These are phyloP conservation scores for Acer yangbiense DNA, from an alignment of 345 rosid species.

Conservation along the genomic window DNA sequence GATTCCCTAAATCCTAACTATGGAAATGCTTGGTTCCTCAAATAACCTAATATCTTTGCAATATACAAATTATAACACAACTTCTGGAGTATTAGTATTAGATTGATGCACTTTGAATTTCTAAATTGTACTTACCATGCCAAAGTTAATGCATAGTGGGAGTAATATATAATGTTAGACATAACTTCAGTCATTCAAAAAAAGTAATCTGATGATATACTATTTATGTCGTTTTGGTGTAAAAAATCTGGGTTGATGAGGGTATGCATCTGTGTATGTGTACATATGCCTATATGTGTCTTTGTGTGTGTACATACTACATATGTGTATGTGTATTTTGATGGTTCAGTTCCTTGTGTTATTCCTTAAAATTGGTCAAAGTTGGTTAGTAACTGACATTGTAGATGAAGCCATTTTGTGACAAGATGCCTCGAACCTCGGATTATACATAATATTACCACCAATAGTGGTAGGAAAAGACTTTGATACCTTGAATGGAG, in stretches of 20 bases:
- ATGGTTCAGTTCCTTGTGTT: background rate
- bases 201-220: background rate
- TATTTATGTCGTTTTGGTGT: background rate
- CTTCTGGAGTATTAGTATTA: background rate
- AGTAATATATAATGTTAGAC: background rate
- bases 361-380: background rate
- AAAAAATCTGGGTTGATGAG: background rate
- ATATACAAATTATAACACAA: conserved; percentile 1
- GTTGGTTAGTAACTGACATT: background rate
- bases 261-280: background rate
- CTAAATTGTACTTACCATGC: background rate
- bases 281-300: background rate
- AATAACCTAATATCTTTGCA: background rate
- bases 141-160: background rate
- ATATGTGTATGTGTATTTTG: background rate
- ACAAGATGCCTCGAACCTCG: background rate
- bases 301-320: no score
- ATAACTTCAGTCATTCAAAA: background rate
- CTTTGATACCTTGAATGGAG: background rate
- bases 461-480: background rate
- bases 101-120: background rate
- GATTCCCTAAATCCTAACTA: background rate
- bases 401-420: background rate
- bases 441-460: background rate
- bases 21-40: background rate